Evolutionary conservation across 768 basidiomycete genomes (phyloP).

Genomic region (Pholiota conissans): DNA sequence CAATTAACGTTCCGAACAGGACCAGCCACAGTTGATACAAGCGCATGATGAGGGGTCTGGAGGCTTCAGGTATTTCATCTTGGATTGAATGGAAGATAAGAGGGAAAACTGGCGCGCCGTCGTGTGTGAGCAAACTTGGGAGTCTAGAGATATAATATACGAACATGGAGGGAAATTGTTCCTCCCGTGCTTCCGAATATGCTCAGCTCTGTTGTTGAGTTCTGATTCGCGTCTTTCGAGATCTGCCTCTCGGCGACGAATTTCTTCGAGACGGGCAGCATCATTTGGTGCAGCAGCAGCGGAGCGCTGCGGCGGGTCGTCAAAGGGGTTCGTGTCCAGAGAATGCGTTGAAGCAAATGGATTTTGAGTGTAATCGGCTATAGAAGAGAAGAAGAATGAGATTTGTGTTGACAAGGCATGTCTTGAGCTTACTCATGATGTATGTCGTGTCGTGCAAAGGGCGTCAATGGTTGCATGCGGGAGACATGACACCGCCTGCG

Average conservation of each 20-base stretch:
- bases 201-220: conserved; percentile 64
- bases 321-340: conserved; percentile 87
- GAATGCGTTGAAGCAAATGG: conserved; percentile 86
- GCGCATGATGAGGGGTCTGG: conserved; percentile 76
- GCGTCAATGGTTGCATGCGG: neutral
- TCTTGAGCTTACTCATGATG: conserved; percentile 33
- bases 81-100: conserved; percentile 92
- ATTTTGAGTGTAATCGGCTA: conserved; percentile 55
- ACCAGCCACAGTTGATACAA: conserved; percentile 95
- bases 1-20: conserved; percentile 72
- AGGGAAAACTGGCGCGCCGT: conserved; percentile 69
- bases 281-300: conserved; percentile 32
- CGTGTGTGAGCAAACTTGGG: conserved; percentile 16
- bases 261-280: conserved; percentile 54
- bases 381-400: conserved; percentile 10
- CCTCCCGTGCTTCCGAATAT: conserved; percentile 71
- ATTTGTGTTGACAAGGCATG: neutral
- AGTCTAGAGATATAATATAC: neutral
- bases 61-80: conserved; percentile 85
- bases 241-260: conserved; percentile 79
- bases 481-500: conserved; percentile 1
- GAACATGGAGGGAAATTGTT: conserved; percentile 85
- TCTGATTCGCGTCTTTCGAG: conserved; percentile 79
- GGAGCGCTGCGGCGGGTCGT: conserved; percentile 59
- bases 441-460: conserved; percentile 13